Evolutionary conservation across 495 filamentous ascomycete species (phyloP).

Genomic region (Massariosphaeria phaeospora): DNA sequence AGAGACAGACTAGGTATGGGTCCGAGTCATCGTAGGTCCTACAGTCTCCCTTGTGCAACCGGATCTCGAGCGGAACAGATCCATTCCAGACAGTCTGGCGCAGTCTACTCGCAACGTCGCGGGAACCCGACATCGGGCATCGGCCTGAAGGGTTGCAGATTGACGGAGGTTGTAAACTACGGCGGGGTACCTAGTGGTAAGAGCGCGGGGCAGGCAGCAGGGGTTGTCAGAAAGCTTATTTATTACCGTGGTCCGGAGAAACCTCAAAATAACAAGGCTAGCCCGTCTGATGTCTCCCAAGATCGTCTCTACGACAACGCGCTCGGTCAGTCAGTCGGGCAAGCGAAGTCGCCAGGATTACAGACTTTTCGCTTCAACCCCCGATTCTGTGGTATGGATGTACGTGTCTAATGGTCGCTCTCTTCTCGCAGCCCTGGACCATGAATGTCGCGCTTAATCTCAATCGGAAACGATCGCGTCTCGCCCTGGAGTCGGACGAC

Average conservation of each 20-base stretch:
- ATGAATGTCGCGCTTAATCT: constrained; percentile 23
- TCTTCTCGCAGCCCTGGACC: constrained; percentile 4
- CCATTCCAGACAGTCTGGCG: constrained; percentile 42
- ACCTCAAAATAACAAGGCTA: no score
- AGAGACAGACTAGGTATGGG: constrained; percentile 36
- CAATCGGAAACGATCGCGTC: constrained; percentile 21
- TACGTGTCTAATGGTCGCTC: constrained; percentile 16
- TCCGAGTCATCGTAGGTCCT: constrained; percentile 40
- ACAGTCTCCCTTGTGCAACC: constrained; percentile 39
- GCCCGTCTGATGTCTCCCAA: no score
- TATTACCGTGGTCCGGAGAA: no score
- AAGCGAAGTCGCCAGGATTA: background rate
- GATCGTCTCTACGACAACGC: no score
- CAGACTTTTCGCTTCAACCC: no score
- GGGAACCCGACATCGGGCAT: constrained; percentile 21
- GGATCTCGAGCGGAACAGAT: constrained; percentile 41
- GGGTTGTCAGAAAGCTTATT: no score
- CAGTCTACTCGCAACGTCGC: constrained; percentile 33
- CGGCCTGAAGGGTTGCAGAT: constrained; percentile 1
- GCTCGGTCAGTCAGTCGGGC: constrained; percentile 1
- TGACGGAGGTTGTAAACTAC: background rate
- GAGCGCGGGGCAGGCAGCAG: background rate
- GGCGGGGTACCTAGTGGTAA: background rate
- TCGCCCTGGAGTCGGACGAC: constrained; percentile 18
- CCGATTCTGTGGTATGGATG: no score